phyloP scores from a whole-genome alignment of 129 eudicot genomes.

The Lactuca sativa region DNA sequence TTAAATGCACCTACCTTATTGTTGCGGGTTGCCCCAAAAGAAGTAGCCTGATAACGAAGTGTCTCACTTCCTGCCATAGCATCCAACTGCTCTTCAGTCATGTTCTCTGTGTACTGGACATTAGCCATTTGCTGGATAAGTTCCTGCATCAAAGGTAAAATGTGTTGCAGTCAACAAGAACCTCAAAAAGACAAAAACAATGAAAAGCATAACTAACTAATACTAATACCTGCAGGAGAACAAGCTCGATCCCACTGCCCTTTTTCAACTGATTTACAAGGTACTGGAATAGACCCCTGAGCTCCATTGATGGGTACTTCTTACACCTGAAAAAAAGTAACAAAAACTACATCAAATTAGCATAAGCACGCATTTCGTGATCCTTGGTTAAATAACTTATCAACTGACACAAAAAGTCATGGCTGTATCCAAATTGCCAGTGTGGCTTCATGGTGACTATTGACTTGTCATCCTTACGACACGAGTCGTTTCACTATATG shows the following conservation, averaged over 20 bases:
- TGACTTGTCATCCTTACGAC: not conserved
- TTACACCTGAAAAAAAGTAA: constrained; percentile 66
- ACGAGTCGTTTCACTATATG: not conserved
- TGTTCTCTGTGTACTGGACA: constrained; percentile 97
- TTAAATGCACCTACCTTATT: constrained; percentile 75
- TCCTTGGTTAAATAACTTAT: constrained; percentile 12
- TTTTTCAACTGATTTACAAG: constrained; percentile 92
- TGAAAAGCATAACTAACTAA: constrained; percentile 13
- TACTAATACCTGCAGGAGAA: constrained; percentile 82
- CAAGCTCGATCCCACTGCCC: constrained; percentile 97
- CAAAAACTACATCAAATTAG: not conserved
- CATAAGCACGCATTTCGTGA: constrained; percentile 5
- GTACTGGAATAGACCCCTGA: constrained; percentile 95
- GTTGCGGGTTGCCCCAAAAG: constrained; percentile 88
- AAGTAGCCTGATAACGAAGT: constrained; percentile 88
- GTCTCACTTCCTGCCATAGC: constrained; percentile 99
- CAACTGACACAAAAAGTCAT: not conserved
- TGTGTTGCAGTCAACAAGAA: constrained; percentile 4
- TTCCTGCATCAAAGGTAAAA: constrained; percentile 53
- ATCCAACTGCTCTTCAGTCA: constrained; percentile 98
- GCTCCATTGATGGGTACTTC: constrained; percentile 98
- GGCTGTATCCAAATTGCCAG: not conserved
- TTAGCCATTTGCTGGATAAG: constrained; percentile 99
- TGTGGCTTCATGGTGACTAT: not conserved
- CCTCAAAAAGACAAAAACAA: constrained; percentile 12